These are phyloP conservation scores for Fusarium udum DNA, from an alignment of 2,329 filamentous ascomycete species.

Conservation along the genomic window DNA sequence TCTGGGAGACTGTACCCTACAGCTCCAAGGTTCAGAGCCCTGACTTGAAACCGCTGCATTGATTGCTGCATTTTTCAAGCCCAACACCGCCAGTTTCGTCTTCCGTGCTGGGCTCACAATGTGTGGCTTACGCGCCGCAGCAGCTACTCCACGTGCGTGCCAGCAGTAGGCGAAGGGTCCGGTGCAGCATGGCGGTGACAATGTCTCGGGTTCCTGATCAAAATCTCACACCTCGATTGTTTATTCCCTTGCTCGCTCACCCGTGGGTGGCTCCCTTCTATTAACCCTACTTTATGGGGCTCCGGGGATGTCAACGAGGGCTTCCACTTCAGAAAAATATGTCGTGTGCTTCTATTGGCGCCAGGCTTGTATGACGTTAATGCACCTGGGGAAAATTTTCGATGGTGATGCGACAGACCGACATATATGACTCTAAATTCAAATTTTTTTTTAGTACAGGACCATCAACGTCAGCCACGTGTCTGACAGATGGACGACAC, in stretches of 20 bases:
- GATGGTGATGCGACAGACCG: slow-evolving; percentile 14
- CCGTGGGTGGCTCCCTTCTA: slow-evolving; percentile 15
- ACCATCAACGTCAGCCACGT: slow-evolving; percentile 29
- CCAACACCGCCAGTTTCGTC: slow-evolving; percentile 43
- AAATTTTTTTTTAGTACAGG: background rate
- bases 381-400: background rate
- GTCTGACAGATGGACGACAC: slow-evolving; percentile 16
- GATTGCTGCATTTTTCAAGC: slow-evolving; percentile 20
- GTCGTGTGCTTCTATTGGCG: slow-evolving; percentile 12
- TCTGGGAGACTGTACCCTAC: slow-evolving; percentile 3
- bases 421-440: slow-evolving; percentile 14
- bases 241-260: slow-evolving; percentile 20
- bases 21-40: slow-evolving; percentile 22
- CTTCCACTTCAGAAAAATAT: slow-evolving; percentile 15
- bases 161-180: slow-evolving; percentile 35
- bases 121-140: slow-evolving; percentile 35
- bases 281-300: slow-evolving; percentile 31
- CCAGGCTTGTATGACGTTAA: slow-evolving; percentile 4
- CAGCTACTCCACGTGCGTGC: slow-evolving; percentile 38
- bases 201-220: slow-evolving; percentile 45
- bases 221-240: slow-evolving; percentile 23
- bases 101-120: slow-evolving; percentile 26
- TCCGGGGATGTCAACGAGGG: slow-evolving; percentile 10
- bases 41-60: slow-evolving; percentile 39
- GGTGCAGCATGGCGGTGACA: slow-evolving; percentile 40